Evolutionary conservation across 768 basidiomycete species (phyloP), one percentile per base, ranked within the genome.

Genomic region (Lyophyllum semitale): DNA sequence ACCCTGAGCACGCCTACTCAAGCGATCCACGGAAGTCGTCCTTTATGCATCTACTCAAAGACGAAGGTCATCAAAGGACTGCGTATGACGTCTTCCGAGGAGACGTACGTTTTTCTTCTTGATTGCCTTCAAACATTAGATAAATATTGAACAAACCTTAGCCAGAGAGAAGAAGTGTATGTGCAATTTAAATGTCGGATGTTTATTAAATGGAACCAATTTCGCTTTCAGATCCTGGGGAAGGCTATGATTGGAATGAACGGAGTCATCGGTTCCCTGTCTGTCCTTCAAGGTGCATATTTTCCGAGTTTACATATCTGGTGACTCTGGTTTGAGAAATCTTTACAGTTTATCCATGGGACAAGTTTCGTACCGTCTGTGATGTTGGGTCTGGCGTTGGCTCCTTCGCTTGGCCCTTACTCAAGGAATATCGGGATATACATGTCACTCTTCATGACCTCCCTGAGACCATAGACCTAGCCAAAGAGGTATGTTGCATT

Each of bases 331-430:
- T 3, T 13, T 1, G n/a, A 20, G 15, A 18, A 49, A 22, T 8
- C 13, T 12, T 20, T n/a, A 26, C n/a, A 43, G 43, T 23, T 13
- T 41, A 38, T 65, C n/a, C 56, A 57, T 17, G 25, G 40, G 12
- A 63, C 11, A 33, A 43, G 11, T 69, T 67, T 11, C 61, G 70
- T 11, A 60, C 66, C 7, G 61, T 78, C 13, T 73, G 74, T 35
- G 76, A 78, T 51, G 72, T 78, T 5, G 78, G 73, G 7, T 74
- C 74, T 17, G 72, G 73, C 6, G 66, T 73, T 44, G 78, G 77
- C 0, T 65, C 68, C 48, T 65, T 73, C 17, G 63, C 69, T 3
- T 60, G 76, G n/a, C 59, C 66, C n/a, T 59, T 79, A 8, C 62
- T 70, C 6, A 70, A 73, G 55, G 58, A 55, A 4, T 71, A 71